Conservation (phyloP, 2,329 filamentous ascomycete species). For the Penicillium sp. region DNA sequence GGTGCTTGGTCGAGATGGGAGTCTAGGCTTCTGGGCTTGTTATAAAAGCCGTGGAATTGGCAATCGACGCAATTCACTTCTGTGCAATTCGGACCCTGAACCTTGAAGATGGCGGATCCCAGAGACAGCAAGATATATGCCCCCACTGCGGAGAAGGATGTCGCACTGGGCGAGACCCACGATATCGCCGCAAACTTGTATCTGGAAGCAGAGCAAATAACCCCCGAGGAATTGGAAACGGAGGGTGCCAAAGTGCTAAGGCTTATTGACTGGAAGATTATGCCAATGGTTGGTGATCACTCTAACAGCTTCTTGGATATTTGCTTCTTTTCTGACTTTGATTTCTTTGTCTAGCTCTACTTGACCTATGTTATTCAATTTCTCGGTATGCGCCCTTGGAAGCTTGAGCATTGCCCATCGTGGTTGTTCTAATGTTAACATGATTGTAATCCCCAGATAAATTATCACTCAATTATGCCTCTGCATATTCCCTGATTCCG, state of each 20-base stretch:
- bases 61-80: too few relatives aligned
- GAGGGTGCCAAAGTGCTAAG: constrained; percentile 44
- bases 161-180: constrained; percentile 23
- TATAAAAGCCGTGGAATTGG: background rate
- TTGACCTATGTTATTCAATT: constrained; percentile 50
- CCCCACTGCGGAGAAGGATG: constrained; percentile 20
- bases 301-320: background rate
- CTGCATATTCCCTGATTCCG: constrained; percentile 45
- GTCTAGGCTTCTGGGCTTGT: background rate
- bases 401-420: background rate
- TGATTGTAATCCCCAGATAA: constrained; percentile 20
- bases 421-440: background rate
- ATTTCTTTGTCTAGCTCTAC: constrained; percentile 21
- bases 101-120: constrained; percentile 2
- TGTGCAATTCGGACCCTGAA: too few relatives aligned
- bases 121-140: constrained; percentile 19
- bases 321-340: constrained; percentile 19
- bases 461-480: constrained; percentile 35
- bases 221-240: constrained; percentile 45
- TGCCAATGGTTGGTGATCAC: constrained; percentile 43
- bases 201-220: constrained; percentile 45
- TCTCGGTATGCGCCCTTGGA: constrained; percentile 29
- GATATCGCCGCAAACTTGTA: constrained; percentile 50
- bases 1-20: background rate
- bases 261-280: constrained; percentile 49